phyloP scores from a whole-genome alignment of 2,329 filamentous ascomycete genomes.

The Xylariaceae sp. region DNA sequence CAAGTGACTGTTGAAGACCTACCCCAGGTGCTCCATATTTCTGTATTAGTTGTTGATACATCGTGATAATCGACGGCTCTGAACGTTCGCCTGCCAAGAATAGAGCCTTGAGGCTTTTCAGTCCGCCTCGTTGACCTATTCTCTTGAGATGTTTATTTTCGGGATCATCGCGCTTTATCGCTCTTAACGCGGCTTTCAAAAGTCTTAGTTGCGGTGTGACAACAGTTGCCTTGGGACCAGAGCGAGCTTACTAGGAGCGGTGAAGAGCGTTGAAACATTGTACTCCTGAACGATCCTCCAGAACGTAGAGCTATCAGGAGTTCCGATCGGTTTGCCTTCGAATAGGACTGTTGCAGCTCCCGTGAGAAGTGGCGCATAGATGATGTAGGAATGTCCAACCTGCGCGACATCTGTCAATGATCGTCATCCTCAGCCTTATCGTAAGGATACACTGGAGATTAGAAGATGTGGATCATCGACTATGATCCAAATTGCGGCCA shows the following conservation, averaged over 20 bases:
- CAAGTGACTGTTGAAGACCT: too few species aligned
- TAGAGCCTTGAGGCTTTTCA: conserved; percentile 68
- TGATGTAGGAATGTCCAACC: conserved; percentile 72
- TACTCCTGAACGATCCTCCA: conserved; percentile 86
- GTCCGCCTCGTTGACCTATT: conserved; percentile 62
- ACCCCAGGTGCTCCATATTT: conserved; percentile 57
- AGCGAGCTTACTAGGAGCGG: conserved; percentile 61
- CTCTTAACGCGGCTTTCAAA: conserved; percentile 63
- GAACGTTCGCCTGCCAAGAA: conserved; percentile 89
- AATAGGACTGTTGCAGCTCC: conserved; percentile 85
- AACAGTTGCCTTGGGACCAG: background rate
- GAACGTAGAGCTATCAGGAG: conserved; percentile 80
- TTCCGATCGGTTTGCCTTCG: conserved; percentile 91
- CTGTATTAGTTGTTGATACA: conserved; percentile 71
- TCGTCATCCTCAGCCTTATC: too few species aligned
- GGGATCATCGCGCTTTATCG: conserved; percentile 82
- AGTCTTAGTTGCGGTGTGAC: background rate
- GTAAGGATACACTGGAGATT: too few species aligned
- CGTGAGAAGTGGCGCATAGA: conserved; percentile 81
- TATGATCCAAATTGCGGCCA: too few species aligned
- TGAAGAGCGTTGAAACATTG: conserved; percentile 79
- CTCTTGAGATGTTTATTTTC: conserved; percentile 62
- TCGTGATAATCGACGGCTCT: conserved; percentile 77
- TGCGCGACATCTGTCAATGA: too few species aligned
- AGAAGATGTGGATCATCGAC: too few species aligned